Conservation (phyloP, 495 filamentous ascomycete species). For the Penicillium odoratum region DNA sequence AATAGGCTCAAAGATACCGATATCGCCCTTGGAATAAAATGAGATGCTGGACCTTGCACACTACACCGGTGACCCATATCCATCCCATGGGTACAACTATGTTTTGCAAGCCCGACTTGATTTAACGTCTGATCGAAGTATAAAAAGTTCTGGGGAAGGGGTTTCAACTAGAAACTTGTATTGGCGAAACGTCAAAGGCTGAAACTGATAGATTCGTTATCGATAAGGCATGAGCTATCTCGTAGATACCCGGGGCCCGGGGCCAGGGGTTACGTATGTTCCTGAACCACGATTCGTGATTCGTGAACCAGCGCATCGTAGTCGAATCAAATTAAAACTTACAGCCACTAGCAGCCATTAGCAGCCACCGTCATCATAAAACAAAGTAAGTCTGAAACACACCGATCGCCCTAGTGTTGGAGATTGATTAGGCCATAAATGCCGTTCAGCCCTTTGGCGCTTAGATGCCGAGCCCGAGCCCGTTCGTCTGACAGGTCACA, state of each 20-base stretch:
- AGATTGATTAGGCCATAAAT: background rate
- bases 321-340: background rate
- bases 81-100: background rate
- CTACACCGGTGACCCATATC: background rate
- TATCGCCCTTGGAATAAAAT: background rate
- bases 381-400: constrained; percentile 4
- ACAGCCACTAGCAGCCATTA: background rate
- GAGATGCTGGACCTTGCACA: background rate
- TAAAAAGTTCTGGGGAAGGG: background rate
- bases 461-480: background rate
- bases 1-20: background rate
- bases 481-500: background rate
- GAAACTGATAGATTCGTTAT: background rate
- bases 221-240: background rate
- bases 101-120: background rate
- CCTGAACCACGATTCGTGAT: background rate
- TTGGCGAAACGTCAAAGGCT: background rate
- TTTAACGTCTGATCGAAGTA: background rate
- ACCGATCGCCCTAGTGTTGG: constrained; percentile 6
- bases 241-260: background rate
- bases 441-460: background rate
- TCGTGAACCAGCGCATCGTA: background rate
- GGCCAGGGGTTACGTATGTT: background rate
- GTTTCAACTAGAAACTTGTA: background rate
- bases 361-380: background rate